A percentile compares a stretch with the other conserved stretches of the same genome.
phyloP scores from a whole-genome alignment of 2,329 filamentous ascomycete species.

The Aspergillus quadrilineatus region DNA sequence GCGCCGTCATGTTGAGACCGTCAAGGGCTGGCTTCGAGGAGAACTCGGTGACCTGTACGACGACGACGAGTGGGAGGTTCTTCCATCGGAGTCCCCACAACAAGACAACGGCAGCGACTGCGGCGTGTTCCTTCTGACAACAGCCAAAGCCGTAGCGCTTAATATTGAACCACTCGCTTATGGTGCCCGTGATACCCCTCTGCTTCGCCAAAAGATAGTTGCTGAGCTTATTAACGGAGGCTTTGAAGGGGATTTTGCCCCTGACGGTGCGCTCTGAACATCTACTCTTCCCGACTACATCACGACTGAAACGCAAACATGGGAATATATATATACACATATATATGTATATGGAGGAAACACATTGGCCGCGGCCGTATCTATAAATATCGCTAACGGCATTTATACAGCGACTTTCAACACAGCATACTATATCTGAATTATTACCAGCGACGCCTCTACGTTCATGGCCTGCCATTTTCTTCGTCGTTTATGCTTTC shows the following conservation, averaged over 20 bases:
- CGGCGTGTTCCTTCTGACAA: slow-evolving; percentile 52
- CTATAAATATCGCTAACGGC: too few species aligned
- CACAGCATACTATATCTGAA: too few species aligned
- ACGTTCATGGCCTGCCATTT: not conserved
- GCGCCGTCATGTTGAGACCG: slow-evolving; percentile 31
- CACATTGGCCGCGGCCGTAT: too few species aligned
- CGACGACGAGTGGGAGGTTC: slow-evolving; percentile 46
- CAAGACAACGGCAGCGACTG: slow-evolving; percentile 51
- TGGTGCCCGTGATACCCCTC: slow-evolving; percentile 39
- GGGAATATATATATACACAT: too few species aligned
- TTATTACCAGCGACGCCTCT: too few species aligned
- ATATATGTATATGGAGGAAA: too few species aligned
- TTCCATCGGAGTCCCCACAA: slow-evolving; percentile 41
- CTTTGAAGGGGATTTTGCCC: slow-evolving; percentile 44
- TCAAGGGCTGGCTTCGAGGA: slow-evolving; percentile 43
- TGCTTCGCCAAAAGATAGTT: slow-evolving; percentile 48
- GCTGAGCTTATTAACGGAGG: slow-evolving; percentile 49
- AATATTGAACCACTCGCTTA: slow-evolving; percentile 46
- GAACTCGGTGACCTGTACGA: slow-evolving; percentile 43
- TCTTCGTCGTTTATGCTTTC: not conserved
- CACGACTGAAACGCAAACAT: too few species aligned
- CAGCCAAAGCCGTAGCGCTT: slow-evolving; percentile 48
- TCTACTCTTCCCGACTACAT: slow-evolving; percentile 2
- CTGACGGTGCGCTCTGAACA: slow-evolving; percentile 24
- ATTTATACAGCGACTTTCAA: too few species aligned